A percentile compares a stretch with the other conserved stretches of the same genome.
Evolutionary conservation across 2,329 filamentous ascomycete genomes (phyloP).

Genomic region (Myriosclerotinia duriaeana): DNA sequence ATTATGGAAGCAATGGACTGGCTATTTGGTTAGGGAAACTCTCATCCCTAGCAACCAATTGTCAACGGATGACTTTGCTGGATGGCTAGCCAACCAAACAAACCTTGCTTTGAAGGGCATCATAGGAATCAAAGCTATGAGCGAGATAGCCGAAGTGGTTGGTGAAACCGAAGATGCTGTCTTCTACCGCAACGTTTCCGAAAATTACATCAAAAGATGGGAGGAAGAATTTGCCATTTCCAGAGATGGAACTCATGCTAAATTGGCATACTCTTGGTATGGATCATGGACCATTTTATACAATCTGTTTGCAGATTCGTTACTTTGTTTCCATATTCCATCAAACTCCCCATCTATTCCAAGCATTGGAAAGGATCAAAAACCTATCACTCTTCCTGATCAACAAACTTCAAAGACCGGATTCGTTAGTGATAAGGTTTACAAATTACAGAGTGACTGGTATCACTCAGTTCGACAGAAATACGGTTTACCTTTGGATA

Average conservation of each 20-base stretch:
- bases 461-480: constrained; percentile 76
- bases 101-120: constrained; percentile 77
- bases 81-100: constrained; percentile 66
- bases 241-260: constrained; percentile 64
- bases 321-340: constrained; percentile 74
- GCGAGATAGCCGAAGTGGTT: constrained; percentile 59
- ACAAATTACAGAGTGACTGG: constrained; percentile 77
- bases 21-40: constrained; percentile 63
- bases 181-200: constrained; percentile 60
- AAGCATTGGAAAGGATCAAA: constrained; percentile 31
- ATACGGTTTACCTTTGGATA: constrained; percentile 81
- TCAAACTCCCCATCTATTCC: constrained; percentile 33
- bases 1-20: constrained; percentile 69
- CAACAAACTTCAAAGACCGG: constrained; percentile 40
- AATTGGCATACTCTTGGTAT: constrained; percentile 71
- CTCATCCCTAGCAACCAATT: constrained; percentile 66
- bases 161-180: constrained; percentile 56
- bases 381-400: constrained; percentile 31
- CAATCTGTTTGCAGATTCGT: constrained; percentile 67
- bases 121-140: constrained; percentile 76
- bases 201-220: constrained; percentile 65
- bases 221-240: constrained; percentile 60
- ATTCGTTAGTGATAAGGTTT: constrained; percentile 75
- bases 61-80: constrained; percentile 69
- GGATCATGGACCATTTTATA: constrained; percentile 74